These are phyloP conservation scores for Ophiocordyceps robertsii DNA, from an alignment of 2,329 filamentous ascomycete species.

Conservation along the genomic window DNA sequence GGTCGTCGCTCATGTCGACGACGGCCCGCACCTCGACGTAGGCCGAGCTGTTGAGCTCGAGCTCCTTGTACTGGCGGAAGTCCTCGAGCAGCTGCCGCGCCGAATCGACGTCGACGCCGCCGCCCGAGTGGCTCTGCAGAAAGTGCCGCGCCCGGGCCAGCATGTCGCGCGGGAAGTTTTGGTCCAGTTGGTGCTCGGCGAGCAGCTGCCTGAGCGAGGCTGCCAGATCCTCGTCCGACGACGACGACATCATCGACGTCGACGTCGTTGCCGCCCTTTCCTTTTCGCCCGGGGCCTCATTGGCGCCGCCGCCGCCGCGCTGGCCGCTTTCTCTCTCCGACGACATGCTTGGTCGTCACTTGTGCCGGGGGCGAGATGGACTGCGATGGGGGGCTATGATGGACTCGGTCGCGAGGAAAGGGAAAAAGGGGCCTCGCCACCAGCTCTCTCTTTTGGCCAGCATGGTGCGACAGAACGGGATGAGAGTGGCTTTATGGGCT, in stretches of 20 bases:
- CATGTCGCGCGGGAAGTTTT: slow-evolving; percentile 30
- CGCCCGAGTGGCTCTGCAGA: slow-evolving; percentile 10
- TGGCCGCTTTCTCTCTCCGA: too few relatives aligned
- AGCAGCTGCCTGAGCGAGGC: slow-evolving; percentile 13
- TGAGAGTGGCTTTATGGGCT: too few relatives aligned
- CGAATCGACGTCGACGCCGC: slow-evolving; percentile 5
- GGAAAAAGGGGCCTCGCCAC: too few relatives aligned
- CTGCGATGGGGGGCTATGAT: too few relatives aligned
- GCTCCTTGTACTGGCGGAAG: slow-evolving; percentile 8
- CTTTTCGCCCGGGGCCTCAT: too few relatives aligned
- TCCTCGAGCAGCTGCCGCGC: slow-evolving; percentile 8
- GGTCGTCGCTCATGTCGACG: slow-evolving; percentile 28
- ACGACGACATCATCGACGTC: neutral
- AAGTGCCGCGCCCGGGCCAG: slow-evolving; percentile 27
- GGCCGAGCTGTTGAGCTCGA: slow-evolving; percentile 20
- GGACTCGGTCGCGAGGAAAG: too few relatives aligned
- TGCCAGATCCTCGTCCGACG: neutral
- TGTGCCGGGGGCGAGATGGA: too few relatives aligned
- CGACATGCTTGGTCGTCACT: too few relatives aligned
- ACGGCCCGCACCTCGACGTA: slow-evolving; percentile 31
- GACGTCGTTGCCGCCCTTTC: too few relatives aligned
- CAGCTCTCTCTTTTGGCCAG: too few relatives aligned
- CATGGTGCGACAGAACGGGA: too few relatives aligned
- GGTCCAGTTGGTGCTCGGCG: slow-evolving; percentile 28
- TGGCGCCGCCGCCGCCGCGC: too few relatives aligned